A percentile compares a stretch with the other conserved stretches of the same genome.
phyloP scores from a whole-genome alignment of 768 basidiomycete genomes.

The Hericium coralloides region DNA sequence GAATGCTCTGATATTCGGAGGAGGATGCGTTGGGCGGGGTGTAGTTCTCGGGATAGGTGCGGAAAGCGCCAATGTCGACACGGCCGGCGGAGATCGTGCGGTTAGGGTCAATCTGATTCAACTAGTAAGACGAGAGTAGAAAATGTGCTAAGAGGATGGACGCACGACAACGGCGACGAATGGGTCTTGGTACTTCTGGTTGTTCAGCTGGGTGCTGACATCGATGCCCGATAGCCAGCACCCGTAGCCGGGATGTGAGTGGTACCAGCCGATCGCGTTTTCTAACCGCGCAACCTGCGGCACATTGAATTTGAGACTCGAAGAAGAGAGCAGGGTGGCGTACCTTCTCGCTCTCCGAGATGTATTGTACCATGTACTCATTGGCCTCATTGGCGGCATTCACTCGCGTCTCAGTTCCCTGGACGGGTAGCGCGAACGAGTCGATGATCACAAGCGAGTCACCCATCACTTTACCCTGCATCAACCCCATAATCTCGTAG shows the following conservation, averaged over 20 bases:
- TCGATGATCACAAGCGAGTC: conserved; percentile 84
- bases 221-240: conserved; percentile 99
- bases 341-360: conserved; percentile 73
- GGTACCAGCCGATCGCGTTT: conserved; percentile 94
- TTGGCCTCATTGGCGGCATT: conserved; percentile 94
- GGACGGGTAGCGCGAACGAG: conserved; percentile 93
- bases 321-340: conserved; percentile 9
- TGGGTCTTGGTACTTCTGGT: conserved; percentile 92
- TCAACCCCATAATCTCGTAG: conserved; percentile 98
- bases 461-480: conserved; percentile 92
- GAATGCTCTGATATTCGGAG: conserved; percentile 94
- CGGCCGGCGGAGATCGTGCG: conserved; percentile 97
- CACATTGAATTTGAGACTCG: background rate
- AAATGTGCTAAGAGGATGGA: conserved; percentile 10
- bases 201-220: conserved; percentile 92
- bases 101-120: conserved; percentile 84
- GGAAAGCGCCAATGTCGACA: conserved; percentile 98
- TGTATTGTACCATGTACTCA: conserved; percentile 97
- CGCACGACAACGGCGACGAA: conserved; percentile 94
- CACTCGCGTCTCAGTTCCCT: conserved; percentile 96
- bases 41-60: conserved; percentile 94
- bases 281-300: conserved; percentile 73
- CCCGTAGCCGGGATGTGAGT: conserved; percentile 97
- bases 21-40: conserved; percentile 62
- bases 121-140: background rate